Percentiles rank a stretch among this genome's conserved stretches.
These are phyloP conservation scores for Halophytophthora polymorphica DNA, from an alignment of 352 stramenopile species.

Conservation along the genomic window DNA sequence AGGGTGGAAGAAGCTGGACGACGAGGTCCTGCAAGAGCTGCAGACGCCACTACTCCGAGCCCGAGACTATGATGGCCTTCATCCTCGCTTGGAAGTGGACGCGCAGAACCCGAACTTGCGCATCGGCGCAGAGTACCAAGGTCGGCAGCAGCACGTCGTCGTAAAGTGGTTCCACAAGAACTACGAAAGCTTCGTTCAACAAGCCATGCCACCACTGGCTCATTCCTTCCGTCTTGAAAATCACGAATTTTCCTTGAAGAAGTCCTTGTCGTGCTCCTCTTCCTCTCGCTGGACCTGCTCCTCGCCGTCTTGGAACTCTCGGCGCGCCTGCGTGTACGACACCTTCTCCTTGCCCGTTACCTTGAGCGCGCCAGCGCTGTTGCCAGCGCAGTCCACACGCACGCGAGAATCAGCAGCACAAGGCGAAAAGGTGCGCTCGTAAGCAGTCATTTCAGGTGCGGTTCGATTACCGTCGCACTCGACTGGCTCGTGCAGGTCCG, in stretches of 20 bases:
- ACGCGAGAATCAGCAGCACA: not conserved
- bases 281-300: constrained; percentile 21
- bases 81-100: too few relatives aligned
- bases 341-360: constrained; percentile 66
- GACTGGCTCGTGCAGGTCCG: constrained; percentile 53
- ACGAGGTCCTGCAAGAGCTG: too few relatives aligned
- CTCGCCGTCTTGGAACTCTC: constrained; percentile 27
- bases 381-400: not conserved
- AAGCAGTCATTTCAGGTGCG: not conserved
- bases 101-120: too few relatives aligned
- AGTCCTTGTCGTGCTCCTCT: constrained; percentile 40
- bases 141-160: too few relatives aligned
- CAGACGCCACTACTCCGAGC: too few relatives aligned
- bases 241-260: constrained; percentile 76
- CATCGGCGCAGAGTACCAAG: too few relatives aligned
- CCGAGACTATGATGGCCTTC: constrained; percentile 63
- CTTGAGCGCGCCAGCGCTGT: constrained; percentile 60
- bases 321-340: constrained; percentile 37
- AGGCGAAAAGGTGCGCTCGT: not conserved
- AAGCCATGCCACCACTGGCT: too few relatives aligned
- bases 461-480: constrained; percentile 49
- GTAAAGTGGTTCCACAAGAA: too few relatives aligned
- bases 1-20: too few relatives aligned
- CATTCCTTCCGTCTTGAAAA: constrained; percentile 32
- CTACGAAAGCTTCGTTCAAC: too few relatives aligned